phyloP scores from a whole-genome alignment of 2,329 filamentous ascomycete species.

The Tympanopsis confertula region DNA sequence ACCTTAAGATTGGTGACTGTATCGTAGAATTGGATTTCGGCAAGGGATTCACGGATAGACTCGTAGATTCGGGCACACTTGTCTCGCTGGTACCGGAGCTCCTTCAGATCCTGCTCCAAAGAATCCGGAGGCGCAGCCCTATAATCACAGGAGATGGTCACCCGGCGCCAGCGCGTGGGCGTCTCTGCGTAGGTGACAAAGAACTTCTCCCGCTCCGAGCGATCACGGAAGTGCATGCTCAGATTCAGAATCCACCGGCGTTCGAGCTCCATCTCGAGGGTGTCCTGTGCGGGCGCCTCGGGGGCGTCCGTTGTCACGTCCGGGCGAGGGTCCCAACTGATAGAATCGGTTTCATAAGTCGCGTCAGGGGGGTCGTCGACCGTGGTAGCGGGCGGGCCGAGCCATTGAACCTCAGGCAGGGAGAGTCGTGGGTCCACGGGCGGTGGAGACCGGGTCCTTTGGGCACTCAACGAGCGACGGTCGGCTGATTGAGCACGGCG shows the following conservation, averaged over 20 bases:
- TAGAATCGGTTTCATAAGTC: background rate
- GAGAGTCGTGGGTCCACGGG: background rate
- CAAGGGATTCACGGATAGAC: conserved; percentile 79
- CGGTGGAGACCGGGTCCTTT: background rate
- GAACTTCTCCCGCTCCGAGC: conserved; percentile 89
- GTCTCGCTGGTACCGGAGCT: conserved; percentile 73
- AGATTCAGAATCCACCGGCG: conserved; percentile 89
- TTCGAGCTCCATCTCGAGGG: conserved; percentile 72
- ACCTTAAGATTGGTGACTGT: conserved; percentile 94
- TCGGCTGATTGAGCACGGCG: conserved; percentile 61
- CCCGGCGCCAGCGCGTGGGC: conserved; percentile 68
- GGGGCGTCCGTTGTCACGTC: background rate
- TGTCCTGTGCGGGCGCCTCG: conserved; percentile 31
- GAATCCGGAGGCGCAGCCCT: conserved; percentile 68
- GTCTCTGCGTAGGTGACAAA: conserved; percentile 87
- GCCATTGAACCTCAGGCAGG: background rate
- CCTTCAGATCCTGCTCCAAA: conserved; percentile 70
- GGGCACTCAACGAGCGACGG: conserved; percentile 36
- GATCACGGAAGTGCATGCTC: conserved; percentile 95
- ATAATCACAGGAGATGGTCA: conserved; percentile 92
- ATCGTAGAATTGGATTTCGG: conserved; percentile 91
- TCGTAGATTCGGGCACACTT: conserved; percentile 91
- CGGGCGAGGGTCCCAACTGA: background rate
- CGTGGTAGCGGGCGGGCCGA: background rate
- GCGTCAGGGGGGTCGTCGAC: background rate